Conservation (phyloP, 495 filamentous ascomycete genomes). For the Daldinia vernicosa region DNA sequence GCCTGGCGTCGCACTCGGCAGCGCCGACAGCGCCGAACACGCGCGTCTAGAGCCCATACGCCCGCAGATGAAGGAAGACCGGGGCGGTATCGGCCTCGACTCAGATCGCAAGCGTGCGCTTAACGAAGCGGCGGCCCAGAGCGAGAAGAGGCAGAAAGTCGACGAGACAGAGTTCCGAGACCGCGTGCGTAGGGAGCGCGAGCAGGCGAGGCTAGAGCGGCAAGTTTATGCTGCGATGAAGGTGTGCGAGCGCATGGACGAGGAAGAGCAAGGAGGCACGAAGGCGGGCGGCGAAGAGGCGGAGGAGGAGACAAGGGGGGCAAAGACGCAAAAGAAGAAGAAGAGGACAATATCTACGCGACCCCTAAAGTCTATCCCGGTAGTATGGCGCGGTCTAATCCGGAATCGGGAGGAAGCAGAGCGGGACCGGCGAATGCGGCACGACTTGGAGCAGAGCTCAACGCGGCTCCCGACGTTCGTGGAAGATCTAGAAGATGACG, state of each 20-base stretch:
- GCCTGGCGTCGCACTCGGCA: conserved; percentile 72
- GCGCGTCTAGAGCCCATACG: conserved; percentile 66
- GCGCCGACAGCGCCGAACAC: conserved; percentile 45
- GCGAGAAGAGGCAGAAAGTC: conserved; percentile 67
- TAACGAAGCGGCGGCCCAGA: conserved; percentile 66
- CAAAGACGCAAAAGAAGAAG: conserved; percentile 46
- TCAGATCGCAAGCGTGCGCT: conserved; percentile 84
- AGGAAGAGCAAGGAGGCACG: conserved; percentile 42
- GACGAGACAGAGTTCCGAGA: conserved; percentile 82
- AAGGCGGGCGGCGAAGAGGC: conserved; percentile 33
- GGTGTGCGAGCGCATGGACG: conserved; percentile 78
- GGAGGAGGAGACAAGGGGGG: neutral
- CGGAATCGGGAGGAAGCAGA: conserved; percentile 74
- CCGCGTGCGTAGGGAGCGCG: conserved; percentile 73
- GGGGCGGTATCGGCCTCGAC: conserved; percentile 87
- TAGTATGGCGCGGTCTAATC: conserved; percentile 82
- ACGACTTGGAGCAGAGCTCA: conserved; percentile 73
- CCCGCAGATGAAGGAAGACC: conserved; percentile 76
- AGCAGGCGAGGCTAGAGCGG: conserved; percentile 72
- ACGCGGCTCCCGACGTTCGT: conserved; percentile 60
- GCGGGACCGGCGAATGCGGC: conserved; percentile 69
- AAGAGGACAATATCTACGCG: conserved; percentile 58
- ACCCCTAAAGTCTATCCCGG: conserved; percentile 68
- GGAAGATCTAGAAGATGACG: conserved; percentile 63
- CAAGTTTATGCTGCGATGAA: conserved; percentile 79